Percentiles rank a stretch among this genome's conserved stretches.
These are phyloP conservation scores for Fusarium liriodendri DNA, from an alignment of 2,329 filamentous ascomycete species.

Conservation along the genomic window DNA sequence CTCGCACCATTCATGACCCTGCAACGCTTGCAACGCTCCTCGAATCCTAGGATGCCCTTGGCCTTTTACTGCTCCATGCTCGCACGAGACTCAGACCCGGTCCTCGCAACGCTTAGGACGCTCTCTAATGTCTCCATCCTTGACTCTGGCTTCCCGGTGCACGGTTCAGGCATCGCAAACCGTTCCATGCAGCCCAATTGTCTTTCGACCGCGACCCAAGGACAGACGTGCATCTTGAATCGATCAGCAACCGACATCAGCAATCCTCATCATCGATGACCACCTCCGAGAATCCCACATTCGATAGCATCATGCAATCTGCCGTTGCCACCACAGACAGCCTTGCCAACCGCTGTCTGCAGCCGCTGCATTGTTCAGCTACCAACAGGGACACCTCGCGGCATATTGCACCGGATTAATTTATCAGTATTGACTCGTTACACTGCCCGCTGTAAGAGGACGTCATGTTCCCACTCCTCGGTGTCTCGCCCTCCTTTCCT, in stretches of 20 bases:
- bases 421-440: slow-evolving; percentile 14
- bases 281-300: neutral
- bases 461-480: slow-evolving; percentile 27
- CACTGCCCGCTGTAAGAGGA: slow-evolving; percentile 27
- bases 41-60: slow-evolving; percentile 23
- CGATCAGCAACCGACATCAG: neutral
- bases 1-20: slow-evolving; percentile 37
- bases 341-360: neutral
- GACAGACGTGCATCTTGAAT: slow-evolving; percentile 21
- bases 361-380: neutral
- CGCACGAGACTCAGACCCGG: neutral
- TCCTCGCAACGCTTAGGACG: neutral
- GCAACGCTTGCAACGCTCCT: slow-evolving; percentile 24
- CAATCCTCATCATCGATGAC: neutral
- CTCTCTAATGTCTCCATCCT: neutral
- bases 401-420: slow-evolving; percentile 18
- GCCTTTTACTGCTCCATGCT: slow-evolving; percentile 30
- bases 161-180: slow-evolving; percentile 23
- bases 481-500: slow-evolving; percentile 6
- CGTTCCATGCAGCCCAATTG: slow-evolving; percentile 20
- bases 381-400: neutral
- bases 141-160: slow-evolving; percentile 12
- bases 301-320: neutral
- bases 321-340: neutral
- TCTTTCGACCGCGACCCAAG: slow-evolving; percentile 11